phyloP scores from a whole-genome alignment of 1,284 basidiomycete species.

The Ustilago trichophora region DNA sequence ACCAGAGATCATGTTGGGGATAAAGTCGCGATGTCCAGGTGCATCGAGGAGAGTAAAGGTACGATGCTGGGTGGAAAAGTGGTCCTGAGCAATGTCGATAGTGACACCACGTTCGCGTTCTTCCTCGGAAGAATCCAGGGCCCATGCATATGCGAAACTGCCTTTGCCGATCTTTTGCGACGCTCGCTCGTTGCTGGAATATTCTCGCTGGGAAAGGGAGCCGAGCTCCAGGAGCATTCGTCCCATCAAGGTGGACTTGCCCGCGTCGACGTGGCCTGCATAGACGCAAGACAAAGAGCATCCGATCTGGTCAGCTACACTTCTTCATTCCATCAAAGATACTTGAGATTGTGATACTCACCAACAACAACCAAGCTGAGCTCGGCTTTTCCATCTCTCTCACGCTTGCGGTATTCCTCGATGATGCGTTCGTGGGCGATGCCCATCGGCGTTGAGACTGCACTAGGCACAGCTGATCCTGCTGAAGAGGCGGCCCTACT shows the following conservation, averaged over 20 bases:
- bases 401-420: constrained; percentile 77
- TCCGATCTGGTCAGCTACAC: too few species aligned
- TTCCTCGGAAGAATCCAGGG: constrained; percentile 89
- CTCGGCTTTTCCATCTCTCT: constrained; percentile 74
- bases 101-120: constrained; percentile 95
- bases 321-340: background rate
- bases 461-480: constrained; percentile 62
- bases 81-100: constrained; percentile 92
- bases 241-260: constrained; percentile 98
- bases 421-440: constrained; percentile 85
- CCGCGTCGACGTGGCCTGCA: constrained; percentile 94
- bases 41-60: constrained; percentile 93
- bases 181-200: constrained; percentile 86
- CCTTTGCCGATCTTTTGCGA: constrained; percentile 89
- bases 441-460: constrained; percentile 71
- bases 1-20: constrained; percentile 99
- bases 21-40: constrained; percentile 95
- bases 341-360: constrained; percentile 68
- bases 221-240: constrained; percentile 91
- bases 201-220: constrained; percentile 83
- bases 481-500: constrained; percentile 42
- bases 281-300: too few species aligned
- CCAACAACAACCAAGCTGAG: constrained; percentile 93
- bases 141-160: constrained; percentile 98
- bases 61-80: constrained; percentile 79